These are phyloP conservation scores for Polyporus tsugae DNA, from an alignment of 1,284 basidiomycete species.

Conservation along the genomic window DNA sequence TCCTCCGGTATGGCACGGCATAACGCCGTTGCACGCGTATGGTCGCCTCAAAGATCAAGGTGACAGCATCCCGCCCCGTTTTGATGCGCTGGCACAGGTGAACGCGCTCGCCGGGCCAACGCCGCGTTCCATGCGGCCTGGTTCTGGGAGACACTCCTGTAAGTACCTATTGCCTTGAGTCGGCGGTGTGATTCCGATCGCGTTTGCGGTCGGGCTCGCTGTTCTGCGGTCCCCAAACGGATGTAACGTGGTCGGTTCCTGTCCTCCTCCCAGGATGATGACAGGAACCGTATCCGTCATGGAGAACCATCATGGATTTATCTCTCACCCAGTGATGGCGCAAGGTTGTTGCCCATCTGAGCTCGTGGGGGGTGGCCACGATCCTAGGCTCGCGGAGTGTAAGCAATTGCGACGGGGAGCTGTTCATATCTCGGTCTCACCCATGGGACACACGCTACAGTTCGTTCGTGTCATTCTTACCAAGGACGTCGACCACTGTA, in stretches of 20 bases:
- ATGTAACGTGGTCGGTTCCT: background rate
- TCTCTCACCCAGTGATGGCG: background rate
- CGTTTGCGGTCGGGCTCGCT: background rate
- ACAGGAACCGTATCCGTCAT: background rate
- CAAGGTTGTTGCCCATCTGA: background rate
- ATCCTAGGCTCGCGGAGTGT: background rate
- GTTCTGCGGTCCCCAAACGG: background rate
- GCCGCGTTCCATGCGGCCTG: background rate
- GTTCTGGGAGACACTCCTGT: background rate
- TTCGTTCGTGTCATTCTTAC: background rate
- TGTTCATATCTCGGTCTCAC: background rate
- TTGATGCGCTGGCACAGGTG: background rate
- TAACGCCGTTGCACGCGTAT: background rate
- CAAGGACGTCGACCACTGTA: background rate
- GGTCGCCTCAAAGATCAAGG: background rate
- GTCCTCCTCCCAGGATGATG: background rate
- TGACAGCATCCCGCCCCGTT: background rate
- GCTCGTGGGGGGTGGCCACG: background rate
- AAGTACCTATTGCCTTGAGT: background rate
- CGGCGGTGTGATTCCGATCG: background rate
- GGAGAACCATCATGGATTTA: background rate
- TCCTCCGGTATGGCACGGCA: background rate
- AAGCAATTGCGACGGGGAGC: background rate
- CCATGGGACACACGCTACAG: background rate
- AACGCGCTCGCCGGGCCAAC: background rate